Base-by-base conservation (phyloP, 352 stramenopile genomes). In the Phytophthora pini region DNA sequence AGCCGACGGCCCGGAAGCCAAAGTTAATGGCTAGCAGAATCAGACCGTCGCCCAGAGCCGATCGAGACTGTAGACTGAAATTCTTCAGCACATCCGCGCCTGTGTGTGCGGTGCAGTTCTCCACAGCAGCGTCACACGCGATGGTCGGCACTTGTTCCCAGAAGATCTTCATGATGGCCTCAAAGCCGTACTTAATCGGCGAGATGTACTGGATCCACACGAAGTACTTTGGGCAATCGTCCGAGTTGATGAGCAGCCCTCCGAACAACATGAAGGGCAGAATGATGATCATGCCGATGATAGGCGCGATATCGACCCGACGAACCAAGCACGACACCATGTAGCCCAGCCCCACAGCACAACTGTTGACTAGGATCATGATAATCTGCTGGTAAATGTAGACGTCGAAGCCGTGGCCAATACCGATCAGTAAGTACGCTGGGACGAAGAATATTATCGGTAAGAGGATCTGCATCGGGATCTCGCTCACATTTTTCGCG, bases 401-500 rank as follows among this genome's bases (percentile, higher is more conserved):
- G 0, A 79, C 62, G 5, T 66, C 32, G 27, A 70, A 72, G 12
- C 79, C 69, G 26, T 75, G 52, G 7, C 58, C 65, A 29, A 89
- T 73, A 11, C 77, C 74, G 44, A 87, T 73, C 24, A 87, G 40
- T 9, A 82, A 70, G 44, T 81, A 82, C 3, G 58, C 36, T 0
- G 72, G 77, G 0, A 72, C 61, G 34, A 88, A 78, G 12, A 65
- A 67, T 1, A 85, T 29, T 10, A 83, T 75, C 8, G 79, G 74
- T 4, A 83, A 50, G 3, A 88, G 11, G 3, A 88, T 34, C 47
- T 86, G 79, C 64, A 77, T 70, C 2, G 64, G 68, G 0, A 86
- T n/a, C 54, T 88, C 79, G 31, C 74, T 85, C 26, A 81, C 4
- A 47, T 84, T 84, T 51, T 88, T 88, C 22, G 76, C 56, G 0